phyloP scores from a whole-genome alignment of 306 rosid species.

The Betula pendula region DNA sequence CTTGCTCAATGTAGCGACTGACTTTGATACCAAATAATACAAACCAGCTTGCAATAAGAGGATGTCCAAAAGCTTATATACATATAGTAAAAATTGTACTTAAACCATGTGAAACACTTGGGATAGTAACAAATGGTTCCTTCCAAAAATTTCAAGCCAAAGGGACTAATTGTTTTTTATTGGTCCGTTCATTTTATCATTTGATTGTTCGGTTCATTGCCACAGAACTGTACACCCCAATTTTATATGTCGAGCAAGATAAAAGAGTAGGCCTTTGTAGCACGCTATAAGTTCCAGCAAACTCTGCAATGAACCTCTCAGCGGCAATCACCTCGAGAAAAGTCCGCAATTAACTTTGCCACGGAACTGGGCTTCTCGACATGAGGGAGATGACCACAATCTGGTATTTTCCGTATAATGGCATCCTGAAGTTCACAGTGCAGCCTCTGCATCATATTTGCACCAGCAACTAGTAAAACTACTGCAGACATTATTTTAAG shows the following conservation, averaged over 20 bases:
- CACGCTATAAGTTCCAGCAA: background rate
- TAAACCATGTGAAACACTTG: too few species aligned
- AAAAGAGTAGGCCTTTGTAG: background rate
- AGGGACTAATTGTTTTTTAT: too few species aligned
- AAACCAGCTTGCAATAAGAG: too few species aligned
- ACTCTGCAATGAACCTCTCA: slow-evolving; percentile 5
- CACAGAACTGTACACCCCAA: background rate
- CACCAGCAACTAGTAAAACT: slow-evolving; percentile 4
- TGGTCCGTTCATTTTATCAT: too few species aligned
- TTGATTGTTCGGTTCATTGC: too few species aligned
- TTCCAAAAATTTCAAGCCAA: too few species aligned
- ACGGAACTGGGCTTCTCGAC: slow-evolving; percentile 43
- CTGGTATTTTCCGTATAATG: slow-evolving; percentile 31
- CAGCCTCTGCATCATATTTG: slow-evolving; percentile 43
- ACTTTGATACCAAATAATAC: too few species aligned
- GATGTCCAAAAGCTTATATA: too few species aligned
- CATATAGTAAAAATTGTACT: too few species aligned
- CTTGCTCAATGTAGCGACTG: too few species aligned
- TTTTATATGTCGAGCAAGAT: background rate
- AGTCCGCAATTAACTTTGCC: slow-evolving; percentile 37
- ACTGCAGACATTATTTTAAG: background rate
- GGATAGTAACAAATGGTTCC: too few species aligned
- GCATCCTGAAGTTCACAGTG: slow-evolving; percentile 48
- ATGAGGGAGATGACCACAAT: slow-evolving; percentile 58
- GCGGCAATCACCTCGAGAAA: slow-evolving; percentile 19